Evolutionary conservation across 495 filamentous ascomycete genomes (phyloP), one percentile per base, ranked within the genome.

Genomic region (Amorphotheca resinae): DNA sequence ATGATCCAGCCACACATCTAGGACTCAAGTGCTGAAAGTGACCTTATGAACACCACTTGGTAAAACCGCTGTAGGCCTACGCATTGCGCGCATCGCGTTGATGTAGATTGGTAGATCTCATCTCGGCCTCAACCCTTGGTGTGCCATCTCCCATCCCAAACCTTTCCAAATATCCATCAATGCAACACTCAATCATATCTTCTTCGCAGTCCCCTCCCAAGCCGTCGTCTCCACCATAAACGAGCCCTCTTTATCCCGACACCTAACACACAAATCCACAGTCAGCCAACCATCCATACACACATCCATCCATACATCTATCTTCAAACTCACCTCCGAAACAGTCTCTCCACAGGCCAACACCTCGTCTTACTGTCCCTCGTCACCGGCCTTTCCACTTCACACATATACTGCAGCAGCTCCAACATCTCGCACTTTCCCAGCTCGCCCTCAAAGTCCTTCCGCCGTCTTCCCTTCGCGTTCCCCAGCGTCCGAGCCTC

Each of bases 201-300:
- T 50, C 62, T 56, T 41, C 15, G 14, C 26, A 30, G 44, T 32
- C 21, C 41, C 54, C 50, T 91, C 84, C 82, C 82, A 89, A 37
- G 71, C 64, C 17, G 85, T 93, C 18, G 85, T 93, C 61, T 94
- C 87, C 8, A 87, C 81, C 48, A 70, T 82, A 58, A 89, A 76
- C 14, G 17, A 62, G 12, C 65, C 65, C 7, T 70, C 66, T 42
- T 71, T 77, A 53, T 76, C 75, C 22, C 73, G 72, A 63, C 87
- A 93, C 42, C 86, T 94, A 59, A 33, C 4, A 59, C n/a, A n/a
- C n/a, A n/a, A 9, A 33, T 15, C 23, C n/a, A n/a, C 36, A 16
- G 28, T 39, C 30, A 45, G 22, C 39, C 40, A 31, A 37, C 33
- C 28, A 22, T 23, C 22, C 12, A 23, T 37, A 22, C 23, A n/a